Conservation (phyloP, 805 yeast genomes). For the Candida nanaspora region DNA sequence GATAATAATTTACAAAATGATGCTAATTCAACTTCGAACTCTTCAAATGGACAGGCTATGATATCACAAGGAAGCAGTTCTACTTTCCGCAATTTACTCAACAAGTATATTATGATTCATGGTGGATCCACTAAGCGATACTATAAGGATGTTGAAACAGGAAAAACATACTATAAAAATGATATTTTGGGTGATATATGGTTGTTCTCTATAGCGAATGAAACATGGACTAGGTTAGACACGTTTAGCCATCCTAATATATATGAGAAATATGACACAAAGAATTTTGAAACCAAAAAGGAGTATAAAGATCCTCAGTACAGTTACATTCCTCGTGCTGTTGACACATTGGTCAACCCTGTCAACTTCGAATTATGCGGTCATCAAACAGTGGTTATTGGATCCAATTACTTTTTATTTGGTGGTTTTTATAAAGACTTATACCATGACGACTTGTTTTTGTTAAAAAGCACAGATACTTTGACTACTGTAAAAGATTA, state of each 20-base stretch:
- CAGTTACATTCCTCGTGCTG: neutral
- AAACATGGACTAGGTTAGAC: conserved; percentile 29
- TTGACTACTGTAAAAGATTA: too few relatives aligned
- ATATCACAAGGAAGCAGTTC: neutral
- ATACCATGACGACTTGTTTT: neutral
- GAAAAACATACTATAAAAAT: conserved; percentile 11
- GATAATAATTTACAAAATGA: neutral
- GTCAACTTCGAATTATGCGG: neutral
- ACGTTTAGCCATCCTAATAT: conserved; percentile 19
- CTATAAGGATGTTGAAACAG: conserved; percentile 14
- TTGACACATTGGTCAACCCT: neutral
- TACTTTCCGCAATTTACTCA: neutral
- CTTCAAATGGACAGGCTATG: conserved; percentile 5
- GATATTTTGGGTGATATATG: conserved; percentile 41
- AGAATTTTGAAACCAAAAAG: conserved; percentile 3
- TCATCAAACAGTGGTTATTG: neutral
- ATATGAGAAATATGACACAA: conserved; percentile 13
- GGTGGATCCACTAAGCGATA: conserved; percentile 26
- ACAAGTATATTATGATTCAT: conserved; percentile 9
- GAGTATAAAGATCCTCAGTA: conserved; percentile 4
- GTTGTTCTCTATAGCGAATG: conserved; percentile 39
- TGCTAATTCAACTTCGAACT: conserved; percentile 6
- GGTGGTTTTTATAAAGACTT: conserved; percentile 1
- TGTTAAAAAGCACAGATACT: neutral
- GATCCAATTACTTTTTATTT: neutral